Conservation (phyloP, 441 rosid species). For the Mallotus japonicus region DNA sequence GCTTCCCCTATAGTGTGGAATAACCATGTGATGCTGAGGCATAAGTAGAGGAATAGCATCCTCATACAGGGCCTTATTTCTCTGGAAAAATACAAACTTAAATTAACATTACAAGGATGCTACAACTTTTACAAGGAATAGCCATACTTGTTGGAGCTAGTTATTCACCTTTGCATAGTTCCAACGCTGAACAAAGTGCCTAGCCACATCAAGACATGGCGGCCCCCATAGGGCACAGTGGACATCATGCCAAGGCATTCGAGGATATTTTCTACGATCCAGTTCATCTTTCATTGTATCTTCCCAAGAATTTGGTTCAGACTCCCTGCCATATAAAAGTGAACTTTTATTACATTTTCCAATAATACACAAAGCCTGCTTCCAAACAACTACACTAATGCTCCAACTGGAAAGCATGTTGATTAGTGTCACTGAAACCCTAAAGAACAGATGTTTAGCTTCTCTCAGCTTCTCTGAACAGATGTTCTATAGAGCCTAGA, state of each 20-base stretch:
- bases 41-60: conserved; percentile 94
- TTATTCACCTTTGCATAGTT: conserved; percentile 89
- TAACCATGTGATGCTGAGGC: conserved; percentile 99
- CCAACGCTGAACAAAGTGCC: conserved; percentile 99
- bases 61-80: conserved; percentile 94
- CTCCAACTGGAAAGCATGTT: neutral
- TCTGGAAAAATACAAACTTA: conserved; percentile 41
- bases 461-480: neutral
- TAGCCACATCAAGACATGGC: conserved; percentile 92
- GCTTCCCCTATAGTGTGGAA: conserved; percentile 92
- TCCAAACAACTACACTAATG: conserved; percentile 13
- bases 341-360: conserved; percentile 6
- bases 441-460: no score
- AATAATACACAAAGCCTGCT: conserved; percentile 10
- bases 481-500: neutral
- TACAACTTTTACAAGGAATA: conserved; percentile 12
- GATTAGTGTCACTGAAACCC: neutral
- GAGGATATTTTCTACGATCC: conserved; percentile 87
- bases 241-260: conserved; percentile 99
- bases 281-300: conserved; percentile 91
- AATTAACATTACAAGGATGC: conserved; percentile 14
- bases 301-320: conserved; percentile 99
- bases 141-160: conserved; percentile 19
- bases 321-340: conserved; percentile 59
- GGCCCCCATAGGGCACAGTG: conserved; percentile 99